Conservation (phyloP, 805 yeast species). For the Wickerhamiella sorbophila region DNA sequence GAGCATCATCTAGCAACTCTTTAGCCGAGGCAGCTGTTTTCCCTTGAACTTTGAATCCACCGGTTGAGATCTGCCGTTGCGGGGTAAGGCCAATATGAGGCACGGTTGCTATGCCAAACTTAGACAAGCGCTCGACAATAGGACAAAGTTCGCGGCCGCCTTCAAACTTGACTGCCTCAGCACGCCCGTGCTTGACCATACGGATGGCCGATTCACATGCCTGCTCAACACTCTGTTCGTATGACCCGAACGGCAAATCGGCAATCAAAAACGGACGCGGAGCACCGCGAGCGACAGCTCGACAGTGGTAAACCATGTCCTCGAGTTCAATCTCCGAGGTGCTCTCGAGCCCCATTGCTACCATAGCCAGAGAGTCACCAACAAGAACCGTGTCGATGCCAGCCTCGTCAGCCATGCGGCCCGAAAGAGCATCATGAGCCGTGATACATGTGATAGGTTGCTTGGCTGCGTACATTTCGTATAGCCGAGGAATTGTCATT, state of each 20-base stretch:
- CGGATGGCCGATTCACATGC: conserved; percentile 47
- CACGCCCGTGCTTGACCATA: conserved; percentile 40
- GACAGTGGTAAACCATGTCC: conserved; percentile 59
- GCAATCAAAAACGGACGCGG: conserved; percentile 54
- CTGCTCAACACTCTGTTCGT: conserved; percentile 46
- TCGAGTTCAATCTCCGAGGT: conserved; percentile 64
- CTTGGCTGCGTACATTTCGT: conserved; percentile 22
- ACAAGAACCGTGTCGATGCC: conserved; percentile 58
- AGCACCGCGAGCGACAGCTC: conserved; percentile 63
- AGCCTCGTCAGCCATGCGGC: conserved; percentile 49
- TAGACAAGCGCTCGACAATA: conserved; percentile 41
- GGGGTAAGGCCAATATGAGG: conserved; percentile 93
- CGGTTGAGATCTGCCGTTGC: conserved; percentile 59
- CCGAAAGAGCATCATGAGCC: conserved; percentile 78
- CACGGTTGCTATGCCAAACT: conserved; percentile 72
- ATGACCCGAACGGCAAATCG: conserved; percentile 82
- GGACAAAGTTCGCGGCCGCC: conserved; percentile 50
- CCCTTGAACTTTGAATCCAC: conserved; percentile 88
- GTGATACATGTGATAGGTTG: conserved; percentile 50
- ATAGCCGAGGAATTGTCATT: conserved; percentile 31
- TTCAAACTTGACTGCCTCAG: conserved; percentile 72
- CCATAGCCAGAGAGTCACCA: conserved; percentile 93
- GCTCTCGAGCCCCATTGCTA: conserved; percentile 56
- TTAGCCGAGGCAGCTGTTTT: conserved; percentile 38
- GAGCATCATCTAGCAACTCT: conserved; percentile 49